These are phyloP conservation scores for Pelargonium nanum DNA, from an alignment of 345 rosid species.

Conservation along the genomic window DNA sequence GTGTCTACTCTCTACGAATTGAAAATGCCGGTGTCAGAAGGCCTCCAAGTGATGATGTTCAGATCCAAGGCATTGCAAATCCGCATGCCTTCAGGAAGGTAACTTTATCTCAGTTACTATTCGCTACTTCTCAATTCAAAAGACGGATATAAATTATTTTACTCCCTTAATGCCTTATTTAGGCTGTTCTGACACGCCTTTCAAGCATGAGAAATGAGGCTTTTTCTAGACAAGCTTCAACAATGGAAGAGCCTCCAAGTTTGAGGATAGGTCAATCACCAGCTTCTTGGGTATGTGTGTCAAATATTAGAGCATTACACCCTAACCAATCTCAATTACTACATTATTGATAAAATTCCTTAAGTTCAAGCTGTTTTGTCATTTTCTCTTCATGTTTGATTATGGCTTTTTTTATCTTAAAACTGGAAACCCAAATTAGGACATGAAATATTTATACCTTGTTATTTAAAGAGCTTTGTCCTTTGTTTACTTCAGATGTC, in stretches of 20 bases:
- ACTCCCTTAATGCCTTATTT: background rate
- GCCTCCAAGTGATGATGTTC: constrained; percentile 57
- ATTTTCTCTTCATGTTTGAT: no score
- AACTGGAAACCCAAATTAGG: background rate
- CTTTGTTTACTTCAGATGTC: constrained; percentile 30
- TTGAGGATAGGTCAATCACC: constrained; percentile 29
- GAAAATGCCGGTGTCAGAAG: constrained; percentile 60
- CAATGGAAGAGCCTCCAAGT: constrained; percentile 40
- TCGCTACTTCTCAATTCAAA: constrained; percentile 1
- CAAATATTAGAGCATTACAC: background rate
- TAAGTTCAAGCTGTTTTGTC: background rate
- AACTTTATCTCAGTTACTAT: background rate
- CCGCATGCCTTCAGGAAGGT: constrained; percentile 66
- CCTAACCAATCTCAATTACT: background rate
- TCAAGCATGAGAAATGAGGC: constrained; percentile 49
- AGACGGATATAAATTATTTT: background rate
- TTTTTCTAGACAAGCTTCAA: constrained; percentile 33
- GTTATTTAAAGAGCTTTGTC: no score
- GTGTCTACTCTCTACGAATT: constrained; percentile 59
- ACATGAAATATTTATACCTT: no score
- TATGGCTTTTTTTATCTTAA: no score
- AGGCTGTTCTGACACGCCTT: constrained; percentile 53
- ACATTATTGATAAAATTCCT: background rate
- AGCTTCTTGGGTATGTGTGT: constrained; percentile 25
- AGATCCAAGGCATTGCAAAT: constrained; percentile 52